Evolutionary conservation across 2,329 filamentous ascomycete species (phyloP).

Genomic region (Penicillium brasilianum): DNA sequence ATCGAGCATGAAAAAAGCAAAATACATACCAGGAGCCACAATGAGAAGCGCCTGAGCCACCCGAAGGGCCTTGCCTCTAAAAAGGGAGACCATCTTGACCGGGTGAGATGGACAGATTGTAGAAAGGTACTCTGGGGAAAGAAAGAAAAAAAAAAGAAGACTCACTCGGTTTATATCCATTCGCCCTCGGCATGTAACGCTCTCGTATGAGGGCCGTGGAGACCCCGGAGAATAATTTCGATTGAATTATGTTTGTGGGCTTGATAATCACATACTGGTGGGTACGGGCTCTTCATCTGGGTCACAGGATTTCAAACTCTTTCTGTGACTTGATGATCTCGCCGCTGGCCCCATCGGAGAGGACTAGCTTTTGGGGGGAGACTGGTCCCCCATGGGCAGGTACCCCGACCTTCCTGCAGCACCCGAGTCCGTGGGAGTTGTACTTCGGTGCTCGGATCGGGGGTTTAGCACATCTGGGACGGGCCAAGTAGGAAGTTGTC

Average conservation of each 20-base stretch:
- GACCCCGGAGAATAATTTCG: slow-evolving; percentile 24
- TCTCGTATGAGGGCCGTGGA: slow-evolving; percentile 16
- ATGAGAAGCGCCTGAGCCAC: slow-evolving; percentile 41
- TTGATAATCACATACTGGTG: slow-evolving; percentile 12
- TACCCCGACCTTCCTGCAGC: neutral
- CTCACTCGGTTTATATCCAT: slow-evolving; percentile 6
- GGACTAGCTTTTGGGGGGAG: neutral
- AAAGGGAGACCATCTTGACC: slow-evolving; percentile 15
- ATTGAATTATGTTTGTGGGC: neutral
- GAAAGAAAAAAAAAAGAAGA: slow-evolving; percentile 3
- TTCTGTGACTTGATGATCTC: neutral
- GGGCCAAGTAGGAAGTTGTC: neutral
- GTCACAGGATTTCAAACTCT: neutral
- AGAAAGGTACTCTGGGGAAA: neutral
- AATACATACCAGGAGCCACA: slow-evolving; percentile 21
- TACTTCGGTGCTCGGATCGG: neutral
- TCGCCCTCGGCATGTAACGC: slow-evolving; percentile 10
- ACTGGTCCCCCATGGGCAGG: neutral
- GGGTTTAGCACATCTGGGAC: neutral
- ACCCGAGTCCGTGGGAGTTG: neutral
- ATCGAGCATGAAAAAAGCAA: neutral
- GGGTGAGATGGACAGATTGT: neutral
- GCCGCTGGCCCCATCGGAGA: slow-evolving; percentile 1
- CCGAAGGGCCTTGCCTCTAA: slow-evolving; percentile 26
- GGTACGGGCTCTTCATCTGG: neutral